phyloP scores from a whole-genome alignment of 2,329 filamentous ascomycete genomes.

The Ceratocystiopsis minuta region DNA sequence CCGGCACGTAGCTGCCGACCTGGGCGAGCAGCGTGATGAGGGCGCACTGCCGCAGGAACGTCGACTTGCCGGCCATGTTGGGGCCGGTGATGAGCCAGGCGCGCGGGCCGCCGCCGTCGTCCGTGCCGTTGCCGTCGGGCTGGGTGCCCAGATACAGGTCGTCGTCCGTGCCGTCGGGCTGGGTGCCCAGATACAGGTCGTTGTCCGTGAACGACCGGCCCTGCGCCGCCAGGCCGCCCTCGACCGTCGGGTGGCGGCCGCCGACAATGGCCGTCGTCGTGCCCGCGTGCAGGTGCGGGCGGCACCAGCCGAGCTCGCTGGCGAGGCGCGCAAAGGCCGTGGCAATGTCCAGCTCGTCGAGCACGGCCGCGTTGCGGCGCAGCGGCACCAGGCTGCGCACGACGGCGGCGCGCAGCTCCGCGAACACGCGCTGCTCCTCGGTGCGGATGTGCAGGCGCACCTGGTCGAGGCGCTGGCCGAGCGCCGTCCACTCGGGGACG shows the following conservation, averaged over 20 bases:
- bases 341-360: conserved; percentile 84
- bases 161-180: conserved; percentile 40
- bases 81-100: conserved; percentile 58
- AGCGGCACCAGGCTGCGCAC: conserved; percentile 70
- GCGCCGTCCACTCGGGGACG: conserved; percentile 61
- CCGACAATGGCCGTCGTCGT: conserved; percentile 60
- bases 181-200: conserved; percentile 41
- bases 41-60: conserved; percentile 88
- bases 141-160: conserved; percentile 42
- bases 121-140: conserved; percentile 39
- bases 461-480: conserved; percentile 67
- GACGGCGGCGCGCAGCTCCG: conserved; percentile 54
- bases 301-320: conserved; percentile 50
- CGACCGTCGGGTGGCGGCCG: conserved; percentile 84
- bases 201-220: conserved; percentile 46
- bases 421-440: conserved; percentile 72
- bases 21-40: conserved; percentile 88
- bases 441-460: conserved; percentile 57
- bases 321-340: conserved; percentile 73
- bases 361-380: conserved; percentile 71
- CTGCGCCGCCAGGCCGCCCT: conserved; percentile 59
- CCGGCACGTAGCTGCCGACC: conserved; percentile 81
- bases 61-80: conserved; percentile 98
- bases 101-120: conserved; percentile 18
- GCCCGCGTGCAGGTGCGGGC: conserved; percentile 51